These are phyloP conservation scores for Emericellopsis cladophorae DNA, from an alignment of 2,329 filamentous ascomycete genomes.

Conservation along the genomic window DNA sequence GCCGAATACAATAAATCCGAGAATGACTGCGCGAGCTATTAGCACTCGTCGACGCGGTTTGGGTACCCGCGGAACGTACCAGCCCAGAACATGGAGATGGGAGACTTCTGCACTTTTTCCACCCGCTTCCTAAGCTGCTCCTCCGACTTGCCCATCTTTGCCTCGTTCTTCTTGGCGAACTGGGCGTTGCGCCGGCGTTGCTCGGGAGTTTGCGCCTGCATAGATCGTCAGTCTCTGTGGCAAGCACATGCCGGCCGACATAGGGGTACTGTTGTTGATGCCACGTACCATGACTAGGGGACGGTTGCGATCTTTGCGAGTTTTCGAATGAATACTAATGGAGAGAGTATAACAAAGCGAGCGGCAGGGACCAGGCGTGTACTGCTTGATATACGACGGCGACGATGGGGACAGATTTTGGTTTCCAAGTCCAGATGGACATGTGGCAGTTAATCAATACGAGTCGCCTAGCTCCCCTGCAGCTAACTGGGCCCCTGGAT, in stretches of 20 bases:
- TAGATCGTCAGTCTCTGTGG: not conserved
- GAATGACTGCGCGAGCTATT: conserved; percentile 16
- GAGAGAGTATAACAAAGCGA: too few species aligned
- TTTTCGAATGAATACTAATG: too few species aligned
- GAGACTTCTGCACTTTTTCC: conserved; percentile 44
- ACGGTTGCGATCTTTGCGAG: too few species aligned
- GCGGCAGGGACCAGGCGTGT: too few species aligned
- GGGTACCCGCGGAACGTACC: conserved; percentile 27
- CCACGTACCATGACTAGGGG: too few species aligned
- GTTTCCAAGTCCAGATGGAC: too few species aligned
- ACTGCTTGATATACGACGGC: too few species aligned
- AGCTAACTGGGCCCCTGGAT: not conserved
- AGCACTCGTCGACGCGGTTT: conserved; percentile 2
- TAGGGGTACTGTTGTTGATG: too few species aligned
- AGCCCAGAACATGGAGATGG: conserved; percentile 52
- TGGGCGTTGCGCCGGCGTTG: conserved; percentile 72
- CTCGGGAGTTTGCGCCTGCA: conserved; percentile 69
- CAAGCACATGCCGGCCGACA: too few species aligned
- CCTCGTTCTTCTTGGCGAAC: conserved; percentile 62
- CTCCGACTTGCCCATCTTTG: conserved; percentile 63
- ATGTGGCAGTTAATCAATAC: too few species aligned
- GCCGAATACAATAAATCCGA: conserved; percentile 49
- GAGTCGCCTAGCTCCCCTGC: too few species aligned
- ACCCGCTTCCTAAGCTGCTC: conserved; percentile 46
- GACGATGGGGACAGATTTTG: too few species aligned